Conservation (phyloP, 2,329 filamentous ascomycete species). For the Scytalidium lignicola region DNA sequence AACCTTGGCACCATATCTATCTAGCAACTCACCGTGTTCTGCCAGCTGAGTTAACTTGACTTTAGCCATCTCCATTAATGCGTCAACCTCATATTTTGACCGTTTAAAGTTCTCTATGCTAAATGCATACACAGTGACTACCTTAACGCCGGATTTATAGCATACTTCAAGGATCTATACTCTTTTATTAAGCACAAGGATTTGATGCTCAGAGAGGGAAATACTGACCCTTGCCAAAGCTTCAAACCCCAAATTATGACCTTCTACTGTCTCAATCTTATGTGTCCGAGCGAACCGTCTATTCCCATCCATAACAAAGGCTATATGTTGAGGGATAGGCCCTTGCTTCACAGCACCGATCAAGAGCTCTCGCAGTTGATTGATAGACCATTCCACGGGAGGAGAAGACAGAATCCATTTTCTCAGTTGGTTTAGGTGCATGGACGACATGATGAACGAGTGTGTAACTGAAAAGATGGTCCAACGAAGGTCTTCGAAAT, state of each 20-base stretch:
- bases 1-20: slow-evolving; percentile 85
- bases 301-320: slow-evolving; percentile 99
- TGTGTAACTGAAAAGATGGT: not conserved
- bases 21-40: slow-evolving; percentile 87
- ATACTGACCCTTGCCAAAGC: slow-evolving; percentile 72
- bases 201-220: not conserved
- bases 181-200: slow-evolving; percentile 8
- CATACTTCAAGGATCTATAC: slow-evolving; percentile 86
- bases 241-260: slow-evolving; percentile 93
- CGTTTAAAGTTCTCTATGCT: slow-evolving; percentile 99
- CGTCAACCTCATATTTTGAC: slow-evolving; percentile 93
- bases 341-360: slow-evolving; percentile 88
- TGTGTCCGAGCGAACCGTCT: slow-evolving; percentile 84
- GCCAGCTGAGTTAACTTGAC: slow-evolving; percentile 87
- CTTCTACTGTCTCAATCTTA: slow-evolving; percentile 93
- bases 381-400: slow-evolving; percentile 84
- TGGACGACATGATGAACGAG: slow-evolving; percentile 35
- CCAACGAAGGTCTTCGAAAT: not conserved
- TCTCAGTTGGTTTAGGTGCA: slow-evolving; percentile 56
- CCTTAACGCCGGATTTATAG: slow-evolving; percentile 95
- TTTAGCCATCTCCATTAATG: slow-evolving; percentile 96
- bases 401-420: slow-evolving; percentile 84
- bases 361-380: slow-evolving; percentile 72
- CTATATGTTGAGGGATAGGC: slow-evolving; percentile 88
- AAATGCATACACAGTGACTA: slow-evolving; percentile 97